Evolutionary conservation across 495 filamentous ascomycete genomes (phyloP), one percentile per base, ranked within the genome.

Genomic region (Astrothelium macrocarpum): DNA sequence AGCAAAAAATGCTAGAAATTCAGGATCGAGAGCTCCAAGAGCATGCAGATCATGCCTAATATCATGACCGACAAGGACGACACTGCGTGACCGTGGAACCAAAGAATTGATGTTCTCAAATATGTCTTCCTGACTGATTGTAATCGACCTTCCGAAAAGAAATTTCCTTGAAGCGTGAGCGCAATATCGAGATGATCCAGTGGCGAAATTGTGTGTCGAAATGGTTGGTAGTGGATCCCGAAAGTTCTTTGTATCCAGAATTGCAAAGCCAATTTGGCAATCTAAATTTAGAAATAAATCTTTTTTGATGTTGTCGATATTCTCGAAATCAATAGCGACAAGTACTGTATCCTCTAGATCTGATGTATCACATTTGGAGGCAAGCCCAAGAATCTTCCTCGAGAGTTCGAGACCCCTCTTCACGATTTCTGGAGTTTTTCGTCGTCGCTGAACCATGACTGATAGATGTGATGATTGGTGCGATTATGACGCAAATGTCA

Each of bases 41-140:
- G 62, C 62, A 29, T 64, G 62, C n/a, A 64, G 29, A 56, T 64
- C 62, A 39, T 39, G 53, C 28, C 53, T 31, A 64, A 64, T 59
- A 32, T 56, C 62, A 59, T 64, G 62, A 39, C 36, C 49, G n/a
- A 64, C 62, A 39, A 64, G 59, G n/a, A 59, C 46, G 31, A 64
- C 49, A 59, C 43, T 64, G 12, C 62, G 62, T 32, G 62, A 49
- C 39, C 46, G n/a, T 23, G 62, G 49, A 39, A 64, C 23, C 45
- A 49, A 20, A n/a, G 1, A 39, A 39, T 39, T 39, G 36, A 39
- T 39, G 16, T 16, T 7, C 16, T 39, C 36, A 28, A 32, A 28
- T 16, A 63, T 63, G 61, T 63, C 29, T 56, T 20, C 18, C 28
- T 28, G 61, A 23, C 43, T 31, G 16, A 63, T 63, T 53, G 39